phyloP scores from a whole-genome alignment of 192 early-diverging fungal species.

The Thoreauomyces humboldtii region DNA sequence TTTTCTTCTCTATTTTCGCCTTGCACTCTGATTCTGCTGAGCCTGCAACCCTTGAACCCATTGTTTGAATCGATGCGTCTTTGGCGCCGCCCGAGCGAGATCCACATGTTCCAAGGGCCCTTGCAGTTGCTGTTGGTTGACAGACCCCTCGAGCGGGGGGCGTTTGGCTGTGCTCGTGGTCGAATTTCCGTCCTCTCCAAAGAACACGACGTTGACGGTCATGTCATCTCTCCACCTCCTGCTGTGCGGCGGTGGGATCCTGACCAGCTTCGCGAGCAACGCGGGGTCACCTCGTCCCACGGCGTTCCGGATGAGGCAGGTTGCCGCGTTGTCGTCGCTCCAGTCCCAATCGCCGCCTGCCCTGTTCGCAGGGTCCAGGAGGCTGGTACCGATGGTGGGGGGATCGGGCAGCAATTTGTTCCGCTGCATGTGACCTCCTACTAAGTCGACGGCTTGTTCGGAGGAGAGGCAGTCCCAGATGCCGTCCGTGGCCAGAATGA shows the following conservation, averaged over 20 bases:
- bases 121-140: neutral
- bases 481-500: slow-evolving; percentile 49
- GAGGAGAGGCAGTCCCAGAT: slow-evolving; percentile 44
- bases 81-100: slow-evolving; percentile 24
- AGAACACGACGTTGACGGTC: slow-evolving; percentile 50
- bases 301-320: slow-evolving; percentile 48
- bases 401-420: slow-evolving; percentile 25
- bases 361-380: neutral
- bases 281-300: slow-evolving; percentile 32
- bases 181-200: slow-evolving; percentile 18
- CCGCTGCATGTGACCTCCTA: slow-evolving; percentile 34
- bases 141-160: neutral
- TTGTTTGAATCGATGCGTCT: slow-evolving; percentile 24
- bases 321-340: slow-evolving; percentile 43
- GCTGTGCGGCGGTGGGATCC: slow-evolving; percentile 43
- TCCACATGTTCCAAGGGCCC: slow-evolving; percentile 24
- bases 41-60: slow-evolving; percentile 20
- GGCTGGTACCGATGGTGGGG: neutral
- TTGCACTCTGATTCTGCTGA: too few species aligned
- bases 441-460: slow-evolving; percentile 33
- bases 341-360: slow-evolving; percentile 21
- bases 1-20: too few species aligned
- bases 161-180: neutral
- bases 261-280: slow-evolving; percentile 29
- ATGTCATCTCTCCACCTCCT: slow-evolving; percentile 51